Conservation (phyloP, 2,329 filamentous ascomycete species). For the Apiospora rasikravindrae region DNA sequence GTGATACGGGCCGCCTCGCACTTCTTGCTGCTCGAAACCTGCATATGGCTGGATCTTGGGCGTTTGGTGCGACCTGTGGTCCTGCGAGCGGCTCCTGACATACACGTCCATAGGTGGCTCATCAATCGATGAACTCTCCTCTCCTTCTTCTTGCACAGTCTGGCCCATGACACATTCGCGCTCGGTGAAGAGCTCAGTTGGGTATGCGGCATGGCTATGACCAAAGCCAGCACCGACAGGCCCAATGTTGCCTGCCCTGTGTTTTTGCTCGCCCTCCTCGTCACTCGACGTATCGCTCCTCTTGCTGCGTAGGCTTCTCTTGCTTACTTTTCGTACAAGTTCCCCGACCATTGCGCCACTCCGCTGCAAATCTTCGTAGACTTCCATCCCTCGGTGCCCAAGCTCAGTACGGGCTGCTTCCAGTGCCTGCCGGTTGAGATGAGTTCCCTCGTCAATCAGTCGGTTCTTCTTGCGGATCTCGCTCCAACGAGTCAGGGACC, state of each 20-base stretch:
- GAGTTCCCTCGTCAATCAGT: slow-evolving; percentile 53
- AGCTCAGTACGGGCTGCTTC: slow-evolving; percentile 39
- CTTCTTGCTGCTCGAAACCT: slow-evolving; percentile 24
- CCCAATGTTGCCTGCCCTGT: slow-evolving; percentile 27
- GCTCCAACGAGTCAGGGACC: slow-evolving; percentile 71
- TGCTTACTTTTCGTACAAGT: slow-evolving; percentile 42
- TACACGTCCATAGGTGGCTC: background rate
- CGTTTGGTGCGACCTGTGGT: slow-evolving; percentile 16
- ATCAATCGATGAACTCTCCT: slow-evolving; percentile 23
- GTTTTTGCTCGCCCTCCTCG: slow-evolving; percentile 28
- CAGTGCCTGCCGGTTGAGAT: slow-evolving; percentile 43
- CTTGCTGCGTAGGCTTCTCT: slow-evolving; percentile 37
- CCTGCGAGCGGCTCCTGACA: slow-evolving; percentile 5
- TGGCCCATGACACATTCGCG: slow-evolving; percentile 46
- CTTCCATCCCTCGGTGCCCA: slow-evolving; percentile 32
- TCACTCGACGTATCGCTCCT: slow-evolving; percentile 33
- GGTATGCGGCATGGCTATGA: slow-evolving; percentile 29
- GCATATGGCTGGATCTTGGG: slow-evolving; percentile 29
- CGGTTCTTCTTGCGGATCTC: slow-evolving; percentile 70
- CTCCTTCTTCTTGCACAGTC: slow-evolving; percentile 42
- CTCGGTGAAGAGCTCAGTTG: slow-evolving; percentile 34
- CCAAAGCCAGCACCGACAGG: slow-evolving; percentile 28
- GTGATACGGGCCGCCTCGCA: slow-evolving; percentile 12
- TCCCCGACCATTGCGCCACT: slow-evolving; percentile 37
- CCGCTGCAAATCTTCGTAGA: slow-evolving; percentile 36